These are phyloP conservation scores for Phytophthora boehmeriae DNA, from an alignment of 352 stramenopile genomes.

Conservation along the genomic window DNA sequence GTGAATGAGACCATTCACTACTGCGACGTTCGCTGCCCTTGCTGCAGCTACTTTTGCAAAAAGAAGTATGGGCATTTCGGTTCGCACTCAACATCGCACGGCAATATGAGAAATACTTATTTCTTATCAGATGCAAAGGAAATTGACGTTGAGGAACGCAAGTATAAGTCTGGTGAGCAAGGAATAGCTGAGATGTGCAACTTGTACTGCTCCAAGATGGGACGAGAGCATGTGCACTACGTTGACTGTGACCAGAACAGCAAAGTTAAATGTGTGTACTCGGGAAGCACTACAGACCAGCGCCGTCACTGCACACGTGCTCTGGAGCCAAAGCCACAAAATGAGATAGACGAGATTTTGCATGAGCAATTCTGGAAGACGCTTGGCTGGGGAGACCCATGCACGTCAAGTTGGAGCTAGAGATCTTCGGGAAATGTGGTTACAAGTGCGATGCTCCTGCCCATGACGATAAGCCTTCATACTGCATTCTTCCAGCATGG, in stretches of 20 bases:
- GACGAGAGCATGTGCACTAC: conserved; percentile 77
- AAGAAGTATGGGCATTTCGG: conserved; percentile 61
- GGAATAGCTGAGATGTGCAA: conserved; percentile 85
- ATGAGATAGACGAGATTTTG: conserved; percentile 71
- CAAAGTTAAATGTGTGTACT: conserved; percentile 52
- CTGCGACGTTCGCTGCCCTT: conserved; percentile 70
- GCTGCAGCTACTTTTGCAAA: conserved; percentile 80
- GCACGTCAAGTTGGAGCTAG: conserved; percentile 55
- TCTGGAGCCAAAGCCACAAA: conserved; percentile 58
- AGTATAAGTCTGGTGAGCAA: conserved; percentile 69
- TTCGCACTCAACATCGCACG: conserved; percentile 67
- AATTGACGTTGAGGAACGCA: conserved; percentile 74
- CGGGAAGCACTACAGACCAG: conserved; percentile 51
- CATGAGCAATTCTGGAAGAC: conserved; percentile 83
- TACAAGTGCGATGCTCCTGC: conserved; percentile 74
- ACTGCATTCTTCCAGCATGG: conserved; percentile 73
- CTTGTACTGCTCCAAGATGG: conserved; percentile 83
- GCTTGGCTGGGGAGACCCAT: conserved; percentile 78
- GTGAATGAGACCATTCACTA: conserved; percentile 52
- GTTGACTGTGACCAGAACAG: conserved; percentile 59
- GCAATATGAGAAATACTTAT: conserved; percentile 84
- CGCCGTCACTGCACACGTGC: conserved; percentile 67
- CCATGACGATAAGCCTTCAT: conserved; percentile 61
- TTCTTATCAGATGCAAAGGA: conserved; percentile 63
- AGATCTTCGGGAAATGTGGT: conserved; percentile 73